Percentiles rank a stretch among this genome's conserved stretches.
Conservation (phyloP, 768 basidiomycete species). For the Crepidotus variabilis region DNA sequence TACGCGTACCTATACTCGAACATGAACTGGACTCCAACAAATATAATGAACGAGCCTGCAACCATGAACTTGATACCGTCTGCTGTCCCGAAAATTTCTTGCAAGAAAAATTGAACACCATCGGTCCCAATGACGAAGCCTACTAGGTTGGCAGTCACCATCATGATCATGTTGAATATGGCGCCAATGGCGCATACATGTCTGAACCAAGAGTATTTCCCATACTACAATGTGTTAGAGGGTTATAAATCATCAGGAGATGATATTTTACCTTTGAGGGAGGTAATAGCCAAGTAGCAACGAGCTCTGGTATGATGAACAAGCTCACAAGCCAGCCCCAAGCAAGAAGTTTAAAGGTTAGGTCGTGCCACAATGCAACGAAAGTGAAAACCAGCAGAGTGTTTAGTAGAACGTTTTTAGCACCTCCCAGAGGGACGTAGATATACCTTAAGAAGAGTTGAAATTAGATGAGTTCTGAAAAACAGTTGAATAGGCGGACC, state of each 20-base stretch:
- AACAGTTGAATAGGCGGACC: constrained; percentile 40
- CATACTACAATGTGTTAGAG: constrained; percentile 47
- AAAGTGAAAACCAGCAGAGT: constrained; percentile 88
- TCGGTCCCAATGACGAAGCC: constrained; percentile 92
- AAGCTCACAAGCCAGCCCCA: constrained; percentile 97
- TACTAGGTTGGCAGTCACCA: constrained; percentile 91
- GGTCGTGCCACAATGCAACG: constrained; percentile 96
- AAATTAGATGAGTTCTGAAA: neutral
- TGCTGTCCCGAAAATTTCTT: constrained; percentile 58
- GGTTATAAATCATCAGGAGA: neutral
- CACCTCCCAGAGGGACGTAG: constrained; percentile 89
- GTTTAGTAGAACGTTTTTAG: constrained; percentile 48
- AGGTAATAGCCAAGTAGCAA: constrained; percentile 58
- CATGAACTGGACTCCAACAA: constrained; percentile 87
- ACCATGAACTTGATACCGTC: constrained; percentile 68
- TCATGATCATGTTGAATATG: constrained; percentile 78
- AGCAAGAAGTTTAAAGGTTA: constrained; percentile 79
- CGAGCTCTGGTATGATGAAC: constrained; percentile 85
- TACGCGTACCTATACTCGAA: constrained; percentile 84
- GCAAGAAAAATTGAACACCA: constrained; percentile 64
- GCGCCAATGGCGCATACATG: constrained; percentile 82
- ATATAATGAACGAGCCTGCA: constrained; percentile 59
- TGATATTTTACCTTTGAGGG: constrained; percentile 50
- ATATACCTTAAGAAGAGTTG: constrained; percentile 62
- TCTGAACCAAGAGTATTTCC: constrained; percentile 71